Conservation (phyloP, 306 rosid species). For the Lathyrus tuberosus region DNA sequence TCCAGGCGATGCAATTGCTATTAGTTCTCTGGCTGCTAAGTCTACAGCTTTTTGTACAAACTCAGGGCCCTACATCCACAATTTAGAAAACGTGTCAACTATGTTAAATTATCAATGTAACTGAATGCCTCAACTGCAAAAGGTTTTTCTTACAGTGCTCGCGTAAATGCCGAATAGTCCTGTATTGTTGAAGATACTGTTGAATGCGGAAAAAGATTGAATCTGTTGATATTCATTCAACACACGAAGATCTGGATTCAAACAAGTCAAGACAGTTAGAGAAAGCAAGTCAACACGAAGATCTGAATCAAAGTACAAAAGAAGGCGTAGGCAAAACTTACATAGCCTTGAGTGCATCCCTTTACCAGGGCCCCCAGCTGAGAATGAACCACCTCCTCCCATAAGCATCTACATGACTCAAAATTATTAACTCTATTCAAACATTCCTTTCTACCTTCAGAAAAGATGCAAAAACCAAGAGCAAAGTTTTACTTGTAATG, state of each 20-base stretch:
- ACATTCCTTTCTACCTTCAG: slow-evolving; percentile 12
- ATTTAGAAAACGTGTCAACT: slow-evolving; percentile 31
- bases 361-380: slow-evolving; percentile 96
- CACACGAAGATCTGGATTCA: slow-evolving; percentile 76
- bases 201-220: slow-evolving; percentile 89
- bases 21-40: slow-evolving; percentile 73
- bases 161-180: slow-evolving; percentile 87
- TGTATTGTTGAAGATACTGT: slow-evolving; percentile 87
- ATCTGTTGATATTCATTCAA: slow-evolving; percentile 78
- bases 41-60: slow-evolving; percentile 73
- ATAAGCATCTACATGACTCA: slow-evolving; percentile 71
- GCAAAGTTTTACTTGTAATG: slow-evolving; percentile 27
- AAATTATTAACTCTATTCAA: slow-evolving; percentile 33
- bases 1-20: slow-evolving; percentile 81
- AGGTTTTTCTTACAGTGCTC: slow-evolving; percentile 68
- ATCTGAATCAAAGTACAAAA: not conserved
- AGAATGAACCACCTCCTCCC: slow-evolving; percentile 99
- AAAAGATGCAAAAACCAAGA: slow-evolving; percentile 22
- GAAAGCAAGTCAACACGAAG: too few relatives aligned
- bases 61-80: slow-evolving; percentile 62
- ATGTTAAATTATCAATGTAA: slow-evolving; percentile 6
- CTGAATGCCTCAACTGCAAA: not conserved
- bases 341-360: slow-evolving; percentile 99
- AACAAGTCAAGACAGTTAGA: too few relatives aligned
- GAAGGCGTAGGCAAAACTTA: slow-evolving; percentile 49